Evolutionary conservation across 2,329 filamentous ascomycete genomes (phyloP), one percentile per base, ranked within the genome.

Genomic region (Xylariaceae sp.): DNA sequence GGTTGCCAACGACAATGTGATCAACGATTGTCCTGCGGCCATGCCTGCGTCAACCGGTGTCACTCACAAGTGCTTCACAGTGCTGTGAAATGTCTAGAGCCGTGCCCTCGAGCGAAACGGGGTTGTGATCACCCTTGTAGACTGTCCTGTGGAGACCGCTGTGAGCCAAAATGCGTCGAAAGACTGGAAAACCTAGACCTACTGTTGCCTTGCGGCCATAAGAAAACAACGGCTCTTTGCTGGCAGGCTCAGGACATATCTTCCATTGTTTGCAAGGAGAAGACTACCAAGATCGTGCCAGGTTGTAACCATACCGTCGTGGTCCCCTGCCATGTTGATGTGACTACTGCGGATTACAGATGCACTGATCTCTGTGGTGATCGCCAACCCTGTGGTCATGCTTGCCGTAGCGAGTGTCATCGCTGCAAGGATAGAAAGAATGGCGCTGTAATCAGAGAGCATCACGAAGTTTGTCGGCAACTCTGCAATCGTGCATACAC

Each of bases 1-100:
- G 85, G 85, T 0, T 88, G 84, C 59, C 63, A 65, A 40, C 63
- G 75, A 15, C 67, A 67, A 1, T 88, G 85, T 56, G 71, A 74
- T 64, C 55, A 67, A 74, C 53, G 77, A 65, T 67, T 80, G 8
- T 32, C 62, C 0, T 81, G 79, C 52, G 78, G 78, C 0, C 79
- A 81, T 59, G 51, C 65, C 1, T 81, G 79, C 51, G 58, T 61
- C 8, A 71, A 70, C 5, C 68, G 66, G 30, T 81, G 78, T 52
- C 78, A 81, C 55, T 75, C 77, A 0, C 66, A 76, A 1, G 58
- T 70, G 4, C 63, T 81, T 4, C 79, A 81, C 58, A 65, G 71
- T 13, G 74, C 73, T 1, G 70, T 78, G 37, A 68, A 65, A 44
- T 81, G 79, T 48, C 61, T 72, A 1, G 71, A 77, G 56, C 67